Base-by-base conservation (phyloP, 148 eudicot genomes). In the Persicaria maculosa region DNA sequence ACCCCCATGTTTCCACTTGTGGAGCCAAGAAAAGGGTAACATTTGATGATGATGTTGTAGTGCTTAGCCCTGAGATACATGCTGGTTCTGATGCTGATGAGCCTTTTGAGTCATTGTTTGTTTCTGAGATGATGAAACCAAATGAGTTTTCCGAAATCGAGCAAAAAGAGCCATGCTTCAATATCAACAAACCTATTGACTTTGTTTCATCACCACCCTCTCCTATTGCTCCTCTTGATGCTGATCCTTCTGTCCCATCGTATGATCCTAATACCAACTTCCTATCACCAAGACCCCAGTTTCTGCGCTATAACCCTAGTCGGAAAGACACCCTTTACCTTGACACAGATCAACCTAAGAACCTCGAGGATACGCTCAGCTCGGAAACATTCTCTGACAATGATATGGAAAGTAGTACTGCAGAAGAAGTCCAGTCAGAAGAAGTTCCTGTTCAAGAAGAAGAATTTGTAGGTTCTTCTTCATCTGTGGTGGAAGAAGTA, bases 221-320 rank as follows among this genome's bases (percentile, higher is more conserved):
- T 54, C 25, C 67, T 20, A 85, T 85, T 43, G 91, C 96, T 15
- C 87, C 89, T 4, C 89, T 90, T 79, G 93, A 85, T 78, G 91
- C 88, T 61, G 93, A 94, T 68, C 93, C 90, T 10, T 81, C 86
- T 54, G 54, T 83, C 77, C 87, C 47, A 71, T 97, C 99, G 65
- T 92, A 90, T 83, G 99, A 95, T 79, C 99, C 99, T 31, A 86
- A 85, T 79, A 89, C 82, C 17, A 90, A 95, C 57, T 95, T 73
- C 73, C 91, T 92, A 36, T 95, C 98, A 0, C 98, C 98, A 50
- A 85, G 98, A 89, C 98, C 98, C 76, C 97, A 83, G 71, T 95
- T 90, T 79, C 90, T 90, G 47, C 88, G 79, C 72, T 95, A 95
- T 78, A 92, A 82, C 44, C 96, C 98, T 0, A 86, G 85, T 77